phyloP scores from a whole-genome alignment of 169 alveolate species.

The Plasmodium fragile region DNA sequence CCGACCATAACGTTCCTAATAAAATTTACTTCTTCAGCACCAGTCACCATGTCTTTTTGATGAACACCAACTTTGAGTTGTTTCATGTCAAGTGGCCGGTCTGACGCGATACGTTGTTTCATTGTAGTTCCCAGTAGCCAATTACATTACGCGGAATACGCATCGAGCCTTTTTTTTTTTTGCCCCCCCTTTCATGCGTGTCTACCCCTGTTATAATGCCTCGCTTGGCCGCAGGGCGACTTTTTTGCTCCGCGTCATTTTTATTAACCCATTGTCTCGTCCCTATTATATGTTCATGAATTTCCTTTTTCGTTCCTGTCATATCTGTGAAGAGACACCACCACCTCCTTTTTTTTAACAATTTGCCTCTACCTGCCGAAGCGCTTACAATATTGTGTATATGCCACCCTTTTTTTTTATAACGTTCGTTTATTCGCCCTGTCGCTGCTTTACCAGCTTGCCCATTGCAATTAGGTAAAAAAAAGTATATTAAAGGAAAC shows the following conservation, averaged over 20 bases:
- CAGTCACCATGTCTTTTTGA: conserved; percentile 30
- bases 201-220: background rate
- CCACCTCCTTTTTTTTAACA: background rate
- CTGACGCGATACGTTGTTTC: background rate
- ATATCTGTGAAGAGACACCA: background rate
- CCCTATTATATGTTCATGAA: background rate
- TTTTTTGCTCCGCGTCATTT: background rate
- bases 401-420: background rate
- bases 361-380: background rate
- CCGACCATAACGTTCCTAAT: conserved; percentile 26
- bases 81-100: conserved; percentile 43
- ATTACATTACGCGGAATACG: background rate
- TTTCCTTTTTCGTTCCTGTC: background rate
- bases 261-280: background rate
- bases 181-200: background rate
- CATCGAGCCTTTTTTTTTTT: background rate
- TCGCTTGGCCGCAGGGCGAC: background rate
- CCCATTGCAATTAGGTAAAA: background rate
- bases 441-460: background rate
- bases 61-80: conserved; percentile 43
- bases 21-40: conserved; percentile 43
- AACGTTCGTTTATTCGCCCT: background rate
- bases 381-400: background rate
- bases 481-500: background rate
- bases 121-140: background rate